phyloP scores from a whole-genome alignment of 2,329 filamentous ascomycete genomes.

The Epichloe bromicola region DNA sequence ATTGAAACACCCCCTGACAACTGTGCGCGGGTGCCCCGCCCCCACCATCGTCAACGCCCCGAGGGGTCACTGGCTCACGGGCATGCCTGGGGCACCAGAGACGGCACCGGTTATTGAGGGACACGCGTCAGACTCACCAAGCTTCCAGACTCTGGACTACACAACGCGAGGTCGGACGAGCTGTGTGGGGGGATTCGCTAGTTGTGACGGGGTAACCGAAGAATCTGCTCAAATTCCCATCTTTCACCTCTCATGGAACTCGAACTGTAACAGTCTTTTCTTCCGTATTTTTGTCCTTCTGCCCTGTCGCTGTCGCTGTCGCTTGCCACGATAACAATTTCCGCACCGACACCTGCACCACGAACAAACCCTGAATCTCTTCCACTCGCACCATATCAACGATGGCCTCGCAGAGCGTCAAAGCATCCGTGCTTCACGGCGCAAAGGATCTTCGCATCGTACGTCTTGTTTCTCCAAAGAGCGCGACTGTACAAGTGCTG shows the following conservation, averaged over 20 bases:
- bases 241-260: background rate
- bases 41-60: background rate
- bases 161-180: background rate
- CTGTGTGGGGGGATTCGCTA: background rate
- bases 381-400: background rate
- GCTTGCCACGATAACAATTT: background rate
- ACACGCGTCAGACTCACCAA: background rate
- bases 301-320: too few relatives aligned
- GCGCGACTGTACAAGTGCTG: background rate
- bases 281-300: background rate
- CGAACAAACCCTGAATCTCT: background rate
- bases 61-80: too few relatives aligned
- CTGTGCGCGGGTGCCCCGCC: background rate
- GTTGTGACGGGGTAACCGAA: background rate
- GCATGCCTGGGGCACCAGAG: too few relatives aligned
- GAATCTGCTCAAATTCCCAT: background rate
- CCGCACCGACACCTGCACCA: background rate
- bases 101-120: background rate
- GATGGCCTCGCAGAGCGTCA: constrained; percentile 16
- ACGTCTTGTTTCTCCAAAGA: constrained; percentile 6
- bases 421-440: constrained; percentile 42
- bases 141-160: background rate
- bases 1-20: background rate
- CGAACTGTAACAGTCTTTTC: background rate
- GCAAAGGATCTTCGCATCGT: constrained; percentile 37